Evolutionary conservation across 108 stramenopile species (phyloP).

Genomic region (Cyclotella kingstonii): DNA sequence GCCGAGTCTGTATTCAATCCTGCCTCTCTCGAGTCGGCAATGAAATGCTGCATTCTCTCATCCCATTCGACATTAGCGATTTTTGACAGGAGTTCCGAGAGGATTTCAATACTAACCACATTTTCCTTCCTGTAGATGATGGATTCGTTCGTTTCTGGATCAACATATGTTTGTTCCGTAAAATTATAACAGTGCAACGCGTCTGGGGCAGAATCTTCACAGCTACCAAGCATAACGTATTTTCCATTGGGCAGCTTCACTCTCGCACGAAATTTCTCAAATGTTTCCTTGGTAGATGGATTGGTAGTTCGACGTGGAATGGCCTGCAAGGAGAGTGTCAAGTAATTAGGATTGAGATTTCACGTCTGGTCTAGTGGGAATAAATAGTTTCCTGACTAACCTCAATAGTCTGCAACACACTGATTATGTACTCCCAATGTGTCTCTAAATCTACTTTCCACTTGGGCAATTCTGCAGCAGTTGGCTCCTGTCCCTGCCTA

Average conservation of each 20-base stretch:
- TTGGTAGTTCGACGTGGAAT: constrained; percentile 70
- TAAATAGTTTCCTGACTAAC: constrained; percentile 10
- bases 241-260: constrained; percentile 49
- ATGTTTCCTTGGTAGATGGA: constrained; percentile 62
- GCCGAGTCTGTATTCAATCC: constrained; percentile 53
- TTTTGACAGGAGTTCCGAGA: constrained; percentile 78
- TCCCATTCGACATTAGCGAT: constrained; percentile 69
- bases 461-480: constrained; percentile 28
- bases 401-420: constrained; percentile 52
- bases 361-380: not conserved
- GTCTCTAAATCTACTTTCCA: constrained; percentile 70
- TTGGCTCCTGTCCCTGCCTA: not conserved
- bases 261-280: constrained; percentile 62
- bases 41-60: constrained; percentile 36
- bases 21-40: constrained; percentile 56
- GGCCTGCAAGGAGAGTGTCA: constrained; percentile 7
- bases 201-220: constrained; percentile 53
- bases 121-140: constrained; percentile 52
- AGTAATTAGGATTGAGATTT: not conserved
- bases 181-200: constrained; percentile 60
- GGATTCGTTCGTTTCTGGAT: constrained; percentile 19
- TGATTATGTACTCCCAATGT: constrained; percentile 60
- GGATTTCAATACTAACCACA: constrained; percentile 37
- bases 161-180: constrained; percentile 41
- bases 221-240: constrained; percentile 58